Conservation (phyloP, 257 asterid species). For the Capsicum pubescens region DNA sequence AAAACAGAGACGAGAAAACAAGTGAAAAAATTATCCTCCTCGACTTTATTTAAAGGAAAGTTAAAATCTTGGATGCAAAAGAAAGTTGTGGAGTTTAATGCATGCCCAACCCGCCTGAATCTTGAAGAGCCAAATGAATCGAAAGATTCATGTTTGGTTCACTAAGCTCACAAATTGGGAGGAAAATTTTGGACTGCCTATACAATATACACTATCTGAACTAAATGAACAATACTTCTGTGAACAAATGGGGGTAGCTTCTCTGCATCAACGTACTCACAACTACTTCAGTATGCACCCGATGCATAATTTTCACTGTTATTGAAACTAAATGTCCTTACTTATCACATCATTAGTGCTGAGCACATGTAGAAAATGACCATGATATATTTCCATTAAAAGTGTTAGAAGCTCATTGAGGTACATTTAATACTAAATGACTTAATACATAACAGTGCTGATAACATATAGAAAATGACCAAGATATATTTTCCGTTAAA, state of each 20-base stretch:
- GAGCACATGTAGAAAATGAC: background rate
- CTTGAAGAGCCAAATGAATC: too few relatives aligned
- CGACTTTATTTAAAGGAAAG: background rate
- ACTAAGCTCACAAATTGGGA: background rate
- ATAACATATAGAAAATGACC: constrained; percentile 2
- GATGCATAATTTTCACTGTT: constrained; percentile 44
- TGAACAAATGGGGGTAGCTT: background rate
- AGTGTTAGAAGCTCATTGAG: background rate
- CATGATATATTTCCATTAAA: background rate
- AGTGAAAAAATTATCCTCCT: background rate
- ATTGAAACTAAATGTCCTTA: constrained; percentile 30
- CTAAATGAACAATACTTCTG: background rate
- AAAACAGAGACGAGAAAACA: constrained; percentile 6
- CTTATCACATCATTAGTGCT: constrained; percentile 24
- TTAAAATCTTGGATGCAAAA: constrained; percentile 11
- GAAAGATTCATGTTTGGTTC: too few relatives aligned
- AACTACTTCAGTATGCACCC: too few relatives aligned
- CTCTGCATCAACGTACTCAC: background rate
- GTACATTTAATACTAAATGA: background rate
- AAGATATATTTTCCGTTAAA: background rate
- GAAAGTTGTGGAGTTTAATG: background rate
- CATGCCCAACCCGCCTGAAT: too few relatives aligned
- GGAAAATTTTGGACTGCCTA: background rate
- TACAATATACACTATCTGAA: background rate
- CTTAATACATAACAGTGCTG: background rate